These are phyloP conservation scores for Taphrina wiesneri DNA, from an alignment of 1,139 yeast species.

Conservation along the genomic window DNA sequence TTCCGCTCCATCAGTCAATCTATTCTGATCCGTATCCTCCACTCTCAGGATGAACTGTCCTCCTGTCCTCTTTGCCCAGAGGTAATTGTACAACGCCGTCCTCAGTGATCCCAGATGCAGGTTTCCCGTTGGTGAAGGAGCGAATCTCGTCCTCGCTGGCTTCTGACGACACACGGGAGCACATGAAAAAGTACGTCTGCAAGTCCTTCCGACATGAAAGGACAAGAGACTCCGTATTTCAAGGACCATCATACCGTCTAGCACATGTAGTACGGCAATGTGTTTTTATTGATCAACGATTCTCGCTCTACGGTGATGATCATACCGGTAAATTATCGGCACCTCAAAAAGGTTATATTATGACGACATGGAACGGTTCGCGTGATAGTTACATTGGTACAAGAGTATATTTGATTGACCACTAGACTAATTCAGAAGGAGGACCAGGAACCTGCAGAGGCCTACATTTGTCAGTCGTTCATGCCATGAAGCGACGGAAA, in stretches of 20 bases:
- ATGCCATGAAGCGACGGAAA: not conserved
- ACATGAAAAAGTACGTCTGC: not conserved
- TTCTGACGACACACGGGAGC: not conserved
- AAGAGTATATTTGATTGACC: not conserved
- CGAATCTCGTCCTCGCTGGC: conserved; percentile 88
- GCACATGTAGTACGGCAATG: too few species aligned
- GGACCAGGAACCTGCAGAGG: conserved; percentile 27
- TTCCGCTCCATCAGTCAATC: conserved; percentile 82
- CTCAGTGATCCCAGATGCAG: conserved; percentile 89
- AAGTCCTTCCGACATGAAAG: not conserved
- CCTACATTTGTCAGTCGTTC: not conserved
- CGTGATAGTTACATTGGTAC: not conserved
- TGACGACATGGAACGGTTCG: not conserved
- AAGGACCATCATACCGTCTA: not conserved
- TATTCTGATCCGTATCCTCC: conserved; percentile 85
- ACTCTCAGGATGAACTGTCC: conserved; percentile 80
- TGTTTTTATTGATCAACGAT: not conserved
- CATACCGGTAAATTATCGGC: not conserved
- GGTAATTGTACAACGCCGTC: conserved; percentile 86
- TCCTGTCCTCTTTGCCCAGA: conserved; percentile 73
- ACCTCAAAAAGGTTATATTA: not conserved
- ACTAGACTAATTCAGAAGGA: not conserved
- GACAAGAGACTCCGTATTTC: not conserved
- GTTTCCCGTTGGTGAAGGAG: conserved; percentile 97
- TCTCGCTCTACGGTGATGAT: not conserved